Evolutionary conservation across 352 stramenopile genomes (phyloP), one percentile per base, ranked within the genome.

Genomic region (Blastocystis hominis): DNA sequence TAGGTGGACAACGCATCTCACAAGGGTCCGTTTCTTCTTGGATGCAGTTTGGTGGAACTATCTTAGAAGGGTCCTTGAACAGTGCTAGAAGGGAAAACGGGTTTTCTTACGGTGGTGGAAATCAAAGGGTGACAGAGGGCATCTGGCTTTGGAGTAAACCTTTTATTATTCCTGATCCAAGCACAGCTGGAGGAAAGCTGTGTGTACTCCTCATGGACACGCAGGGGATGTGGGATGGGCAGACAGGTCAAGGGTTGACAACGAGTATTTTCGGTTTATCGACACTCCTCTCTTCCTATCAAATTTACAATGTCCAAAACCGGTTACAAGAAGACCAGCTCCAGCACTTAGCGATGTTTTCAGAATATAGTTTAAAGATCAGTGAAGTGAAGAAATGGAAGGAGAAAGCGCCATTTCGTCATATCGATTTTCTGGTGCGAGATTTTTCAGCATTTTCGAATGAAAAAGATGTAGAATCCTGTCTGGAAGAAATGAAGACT

Each of bases 301-400:
- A 98, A 90, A 98, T 99, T 89, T 99, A 99, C 91, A 99, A 99
- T 91, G 95, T 99, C 24, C 94, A 98, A 90, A 98, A 98, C 90
- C 91, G 95, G 66, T 97, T 99, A 68, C 95, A 98, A 88, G 97
- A 99, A 91, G 97, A 99, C 90, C 97, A 98, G 90, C 90, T 99
- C 87, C 96, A 99, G 92, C 96, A 98, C 89, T 90, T 99, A 46
- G 96, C 96, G 20, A 91, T 99, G n/a, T 99, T 99, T 91, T 97
- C 94, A 30, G 97, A 99, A 93, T 75, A 63, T 17, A 88, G 42
- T 55, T 40, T 34, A 17, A 38, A 69, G 38, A n/a, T 79, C 17
- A 30, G 79, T 44, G 72, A 34, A 89, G 56, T 53, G 80, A 81
- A 50, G 61, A 87, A 61, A 61, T 89, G 55, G 80, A 91, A 59